Percentiles rank a stretch among this genome's conserved stretches.
These are phyloP conservation scores for Silene noctiflora DNA, from an alignment of 179 eudicot genomes.

Conservation along the genomic window DNA sequence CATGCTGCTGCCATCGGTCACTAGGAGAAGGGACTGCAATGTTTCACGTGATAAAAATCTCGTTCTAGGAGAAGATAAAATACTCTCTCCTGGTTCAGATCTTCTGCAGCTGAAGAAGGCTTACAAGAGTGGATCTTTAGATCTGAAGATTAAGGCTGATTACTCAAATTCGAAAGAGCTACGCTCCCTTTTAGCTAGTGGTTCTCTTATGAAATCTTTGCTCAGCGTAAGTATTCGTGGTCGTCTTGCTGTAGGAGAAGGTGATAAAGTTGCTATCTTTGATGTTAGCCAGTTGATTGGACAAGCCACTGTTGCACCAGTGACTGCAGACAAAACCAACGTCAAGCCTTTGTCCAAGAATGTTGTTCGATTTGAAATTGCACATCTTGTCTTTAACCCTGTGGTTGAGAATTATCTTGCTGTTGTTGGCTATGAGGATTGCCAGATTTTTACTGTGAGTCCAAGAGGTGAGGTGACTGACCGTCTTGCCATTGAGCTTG, in stretches of 20 bases:
- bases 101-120: constrained; percentile 95
- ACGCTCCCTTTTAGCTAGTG: constrained; percentile 79
- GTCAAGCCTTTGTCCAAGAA: constrained; percentile 96
- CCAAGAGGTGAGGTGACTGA: constrained; percentile 98
- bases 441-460: constrained; percentile 93
- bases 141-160: constrained; percentile 93
- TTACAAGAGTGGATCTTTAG: constrained; percentile 93
- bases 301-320: constrained; percentile 92
- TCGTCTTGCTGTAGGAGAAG: constrained; percentile 98
- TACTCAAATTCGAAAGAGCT: constrained; percentile 95
- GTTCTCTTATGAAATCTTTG: constrained; percentile 90
- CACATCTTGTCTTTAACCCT: constrained; percentile 83
- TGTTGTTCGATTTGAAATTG: constrained; percentile 96
- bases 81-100: constrained; percentile 56
- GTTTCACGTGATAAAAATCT: constrained; percentile 63
- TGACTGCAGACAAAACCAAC: constrained; percentile 96
- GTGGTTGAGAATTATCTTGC: constrained; percentile 92
- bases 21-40: constrained; percentile 66
- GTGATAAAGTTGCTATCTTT: constrained; percentile 97
- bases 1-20: constrained; percentile 65
- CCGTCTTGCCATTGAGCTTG: constrained; percentile 95
- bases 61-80: constrained; percentile 61
- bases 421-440: constrained; percentile 98
- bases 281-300: constrained; percentile 99
- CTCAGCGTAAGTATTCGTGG: constrained; percentile 90